Percentiles rank a stretch among this genome's conserved stretches.
Evolutionary conservation across 208 protist genomes (phyloP).

Genomic region (Herpetomonas muscarum): DNA sequence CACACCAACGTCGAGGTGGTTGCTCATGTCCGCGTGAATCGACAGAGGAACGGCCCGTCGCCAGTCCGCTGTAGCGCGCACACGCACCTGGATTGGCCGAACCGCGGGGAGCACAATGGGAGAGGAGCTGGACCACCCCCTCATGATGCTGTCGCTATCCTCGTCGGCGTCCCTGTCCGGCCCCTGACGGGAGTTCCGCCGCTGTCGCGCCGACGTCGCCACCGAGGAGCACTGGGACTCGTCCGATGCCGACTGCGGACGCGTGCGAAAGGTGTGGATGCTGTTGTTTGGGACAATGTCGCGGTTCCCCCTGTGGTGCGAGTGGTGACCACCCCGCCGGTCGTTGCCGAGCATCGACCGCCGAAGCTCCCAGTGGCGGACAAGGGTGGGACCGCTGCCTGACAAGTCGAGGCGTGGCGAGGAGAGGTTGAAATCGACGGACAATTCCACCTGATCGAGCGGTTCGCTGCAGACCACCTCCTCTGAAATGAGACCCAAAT

Average conservation of each 20-base stretch:
- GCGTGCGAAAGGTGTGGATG: too few relatives aligned
- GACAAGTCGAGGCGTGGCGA: too few relatives aligned
- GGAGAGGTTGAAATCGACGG: constrained; percentile 26
- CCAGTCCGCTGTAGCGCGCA: constrained; percentile 62
- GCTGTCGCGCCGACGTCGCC: neutral
- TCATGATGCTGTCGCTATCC: neutral
- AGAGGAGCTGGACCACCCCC: neutral
- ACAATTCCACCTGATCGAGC: constrained; percentile 68
- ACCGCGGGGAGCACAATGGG: constrained; percentile 53
- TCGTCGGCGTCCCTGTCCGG: neutral
- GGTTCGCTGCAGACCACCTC: constrained; percentile 62
- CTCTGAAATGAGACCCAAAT: constrained; percentile 45
- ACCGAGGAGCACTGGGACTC: neutral
- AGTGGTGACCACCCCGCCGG: too few relatives aligned
- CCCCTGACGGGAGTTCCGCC: neutral
- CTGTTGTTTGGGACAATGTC: too few relatives aligned
- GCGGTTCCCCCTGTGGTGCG: too few relatives aligned
- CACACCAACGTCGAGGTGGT: constrained; percentile 61
- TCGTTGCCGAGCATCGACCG: too few relatives aligned
- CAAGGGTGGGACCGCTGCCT: too few relatives aligned
- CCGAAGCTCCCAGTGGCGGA: too few relatives aligned
- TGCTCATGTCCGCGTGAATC: constrained; percentile 50
- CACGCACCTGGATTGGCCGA: constrained; percentile 38
- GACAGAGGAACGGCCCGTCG: constrained; percentile 51
- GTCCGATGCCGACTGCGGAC: too few relatives aligned